Percentiles rank a stretch among this genome's conserved stretches.
phyloP scores from a whole-genome alignment of 768 basidiomycete species.

The Boletus edulis region DNA sequence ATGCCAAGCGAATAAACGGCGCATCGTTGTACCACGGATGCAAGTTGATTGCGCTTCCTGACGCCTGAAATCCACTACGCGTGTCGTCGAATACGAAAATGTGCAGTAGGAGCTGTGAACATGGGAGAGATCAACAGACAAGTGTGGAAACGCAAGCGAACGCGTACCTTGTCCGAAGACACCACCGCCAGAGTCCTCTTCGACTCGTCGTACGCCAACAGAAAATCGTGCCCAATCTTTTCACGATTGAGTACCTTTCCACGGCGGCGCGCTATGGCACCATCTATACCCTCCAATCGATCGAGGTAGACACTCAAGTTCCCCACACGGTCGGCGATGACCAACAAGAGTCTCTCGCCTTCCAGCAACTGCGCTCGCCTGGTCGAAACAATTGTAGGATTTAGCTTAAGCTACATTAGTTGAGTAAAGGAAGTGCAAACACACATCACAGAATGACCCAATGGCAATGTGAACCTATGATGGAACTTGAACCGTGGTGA shows the following conservation, averaged over 20 bases:
- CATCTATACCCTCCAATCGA: slow-evolving; percentile 25
- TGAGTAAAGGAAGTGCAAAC: not conserved
- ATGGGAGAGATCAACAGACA: not conserved
- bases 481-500: slow-evolving; percentile 18
- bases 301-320: slow-evolving; percentile 42
- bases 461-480: slow-evolving; percentile 16
- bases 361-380: slow-evolving; percentile 43
- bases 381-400: not conserved
- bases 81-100: slow-evolving; percentile 48
- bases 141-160: rapidly evolving
- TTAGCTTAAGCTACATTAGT: no score
- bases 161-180: slow-evolving; percentile 38
- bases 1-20: slow-evolving; percentile 31
- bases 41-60: slow-evolving; percentile 42
- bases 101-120: slow-evolving; percentile 37
- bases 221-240: slow-evolving; percentile 43
- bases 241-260: slow-evolving; percentile 40
- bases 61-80: slow-evolving; percentile 37
- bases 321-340: slow-evolving; percentile 36
- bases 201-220: slow-evolving; percentile 51
- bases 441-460: slow-evolving; percentile 21
- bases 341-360: slow-evolving; percentile 39
- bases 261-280: slow-evolving; percentile 26
- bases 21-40: slow-evolving; percentile 39
- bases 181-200: slow-evolving; percentile 48